Base-by-base conservation (phyloP, 768 basidiomycete genomes). In the Suillus spraguei region DNA sequence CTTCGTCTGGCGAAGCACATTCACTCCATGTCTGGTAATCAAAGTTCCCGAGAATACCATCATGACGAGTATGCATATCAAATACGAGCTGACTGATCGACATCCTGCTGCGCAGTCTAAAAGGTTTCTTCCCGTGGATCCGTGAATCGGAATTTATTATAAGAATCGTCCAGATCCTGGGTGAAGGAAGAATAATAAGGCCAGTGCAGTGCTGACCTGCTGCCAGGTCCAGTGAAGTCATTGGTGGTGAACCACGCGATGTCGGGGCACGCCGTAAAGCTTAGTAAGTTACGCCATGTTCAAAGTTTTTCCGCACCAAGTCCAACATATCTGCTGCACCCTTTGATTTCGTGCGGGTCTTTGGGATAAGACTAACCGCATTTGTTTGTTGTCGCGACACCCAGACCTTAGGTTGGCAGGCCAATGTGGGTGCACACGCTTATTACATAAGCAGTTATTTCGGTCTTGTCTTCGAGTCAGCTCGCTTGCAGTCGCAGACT, bases 401-500 rank as follows among this genome's bases (percentile, higher is more conserved):
- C 28, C 28, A 28, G 28, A 28, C 28, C n/a, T n/a, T n/a, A n/a
- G n/a, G n/a, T 28, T 4, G 28, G 28, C 4, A 4, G 4, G 28
- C 28, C 28, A 28, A 28, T 28, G 28, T 28, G 28, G 28, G 4
- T n/a, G 4, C 28, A 28, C 24, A 16, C 22, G 28, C 52, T 53
- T n/a, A 53, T 41, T 58, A n/a, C n/a, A n/a, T n/a, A 42, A 28
- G 28, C 39, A 58, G 17, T 32, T 32, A 24, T 58, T 58, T 58
- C 22, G 7, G 13, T n/a, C n/a, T 46, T 46, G n/a, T 46, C 28
- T 28, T 28, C 28, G 28, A 28, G 28, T 46, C 46, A 2, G 7
- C 49, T 47, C 46, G 22, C 35, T 36, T 14, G 35, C 35, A n/a
- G 33, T 50, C 11, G 32, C 52, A 53, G 36, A 17, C 16, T 24